Conservation (phyloP, 1,284 basidiomycete species). For the Somion occarium region DNA sequence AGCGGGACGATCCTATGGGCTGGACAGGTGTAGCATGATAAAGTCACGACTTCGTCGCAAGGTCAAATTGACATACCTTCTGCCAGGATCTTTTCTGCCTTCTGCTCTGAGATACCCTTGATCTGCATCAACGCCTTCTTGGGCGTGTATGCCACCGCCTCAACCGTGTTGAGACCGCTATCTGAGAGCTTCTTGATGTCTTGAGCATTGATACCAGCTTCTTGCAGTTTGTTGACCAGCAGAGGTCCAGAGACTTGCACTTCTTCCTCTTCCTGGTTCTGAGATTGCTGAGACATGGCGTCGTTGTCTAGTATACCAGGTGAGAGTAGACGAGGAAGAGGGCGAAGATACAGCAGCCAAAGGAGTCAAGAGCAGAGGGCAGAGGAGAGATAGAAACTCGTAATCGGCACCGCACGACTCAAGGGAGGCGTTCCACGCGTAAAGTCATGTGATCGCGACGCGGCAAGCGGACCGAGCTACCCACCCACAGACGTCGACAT, state of each 20-base stretch:
- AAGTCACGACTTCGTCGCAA: not conserved
- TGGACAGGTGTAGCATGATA: slow-evolving; percentile 26
- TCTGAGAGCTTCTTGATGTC: slow-evolving; percentile 97
- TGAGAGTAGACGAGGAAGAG: not conserved
- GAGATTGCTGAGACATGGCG: slow-evolving; percentile 42
- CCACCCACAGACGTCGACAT: too few species aligned
- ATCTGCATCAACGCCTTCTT: slow-evolving; percentile 91
- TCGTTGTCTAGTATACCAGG: slow-evolving; percentile 8
- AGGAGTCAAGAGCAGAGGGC: not conserved
- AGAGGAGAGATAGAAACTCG: not conserved
- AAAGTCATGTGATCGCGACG: slow-evolving; percentile 6
- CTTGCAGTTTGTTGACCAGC: slow-evolving; percentile 81
- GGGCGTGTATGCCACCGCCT: slow-evolving; percentile 95
- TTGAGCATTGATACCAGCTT: slow-evolving; percentile 86
- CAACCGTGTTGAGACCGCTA: slow-evolving; percentile 90
- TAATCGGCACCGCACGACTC: not conserved
- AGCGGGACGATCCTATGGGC: slow-evolving; percentile 96
- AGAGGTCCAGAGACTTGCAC: slow-evolving; percentile 71
- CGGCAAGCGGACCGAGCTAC: too few species aligned
- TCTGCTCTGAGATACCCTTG: slow-evolving; percentile 97
- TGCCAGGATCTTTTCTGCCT: slow-evolving; percentile 93
- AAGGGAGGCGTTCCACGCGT: not conserved
- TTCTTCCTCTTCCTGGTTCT: slow-evolving; percentile 49
- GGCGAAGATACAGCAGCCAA: too few species aligned
- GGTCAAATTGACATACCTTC: slow-evolving; percentile 59